Base-by-base conservation (phyloP, 2,329 filamentous ascomycete genomes). In the Pestalotiopsis sp. region DNA sequence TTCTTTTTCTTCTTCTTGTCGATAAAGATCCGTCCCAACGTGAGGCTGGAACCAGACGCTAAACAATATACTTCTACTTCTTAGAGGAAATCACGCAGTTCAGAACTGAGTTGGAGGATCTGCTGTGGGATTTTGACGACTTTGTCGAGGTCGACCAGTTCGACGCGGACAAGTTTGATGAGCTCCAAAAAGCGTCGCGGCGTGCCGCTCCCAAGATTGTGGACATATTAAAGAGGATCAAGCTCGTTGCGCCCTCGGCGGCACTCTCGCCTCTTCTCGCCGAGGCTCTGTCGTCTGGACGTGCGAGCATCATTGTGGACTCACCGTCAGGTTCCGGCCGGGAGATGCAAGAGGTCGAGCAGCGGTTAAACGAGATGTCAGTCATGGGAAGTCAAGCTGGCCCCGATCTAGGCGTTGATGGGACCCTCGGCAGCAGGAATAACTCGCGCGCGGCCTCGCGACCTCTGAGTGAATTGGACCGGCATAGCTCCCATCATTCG, bases 111-210 rank as follows among this genome's bases (percentile, higher is more conserved):
- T 78, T 89, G 56, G 84, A 81, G 68, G 82, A 85, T 61, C 73
- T 87, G 27, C 76, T 88, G 6, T 89, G 86, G 82, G 86, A 86
- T 65, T 88, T 89, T 71, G 87, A 89, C 67, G 86, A 89, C 66
- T 87, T 80, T 71, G 76, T 85, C 70, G 84, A 86, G 64, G 72
- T 78, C 14, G 83, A 86, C 41, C 80, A 80, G 27, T 89, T 88
- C 70, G 85, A 88, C n/a, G 75, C 79, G 31, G 80, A 80, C 20
- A 86, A 84, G 70, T 89, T 84, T 66, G 75, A 79, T 20, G 81
- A 85, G 71, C 78, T 88, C 3, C 84, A 85, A 72, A 80, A 81
- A 49, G 73, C 82, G 4, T 85, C 84, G 17, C 82, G 85, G 66
- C 83, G 82, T 64, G 81, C 83, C 1, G 86, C 86, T 1, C 82